Conservation (phyloP, 345 rosid species). For the Trapa bicornis region DNA sequence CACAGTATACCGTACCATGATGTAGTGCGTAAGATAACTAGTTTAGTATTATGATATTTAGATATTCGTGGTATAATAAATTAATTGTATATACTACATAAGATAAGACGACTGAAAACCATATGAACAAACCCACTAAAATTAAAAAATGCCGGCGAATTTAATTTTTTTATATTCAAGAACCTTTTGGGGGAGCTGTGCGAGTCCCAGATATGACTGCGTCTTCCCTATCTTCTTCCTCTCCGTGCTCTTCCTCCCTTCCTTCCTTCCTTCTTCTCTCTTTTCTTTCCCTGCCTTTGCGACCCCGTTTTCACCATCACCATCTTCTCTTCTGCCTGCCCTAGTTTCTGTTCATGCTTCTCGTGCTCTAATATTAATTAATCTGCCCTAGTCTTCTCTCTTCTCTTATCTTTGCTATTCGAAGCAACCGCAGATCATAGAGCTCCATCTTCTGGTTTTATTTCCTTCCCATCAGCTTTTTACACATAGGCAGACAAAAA, state of each 20-base stretch:
- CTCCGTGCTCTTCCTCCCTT: background rate
- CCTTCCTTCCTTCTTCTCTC: too few species aligned
- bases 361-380: background rate
- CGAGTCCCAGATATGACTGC: constrained; percentile 1
- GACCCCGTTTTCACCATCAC: constrained; percentile 3
- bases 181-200: background rate
- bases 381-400: background rate
- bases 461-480: background rate
- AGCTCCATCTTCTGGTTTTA: background rate
- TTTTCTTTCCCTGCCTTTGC: background rate
- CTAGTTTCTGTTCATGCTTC: background rate
- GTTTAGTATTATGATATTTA: too few species aligned
- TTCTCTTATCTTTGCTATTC: background rate
- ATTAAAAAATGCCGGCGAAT: background rate
- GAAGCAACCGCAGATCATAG: background rate
- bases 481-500: background rate
- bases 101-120: background rate
- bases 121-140: background rate
- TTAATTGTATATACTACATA: too few species aligned
- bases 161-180: background rate
- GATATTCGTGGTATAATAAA: too few species aligned
- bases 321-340: background rate
- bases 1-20: background rate
- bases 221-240: constrained; percentile 6
- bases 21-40: background rate